Evolutionary conservation across 306 rosid species (phyloP), one percentile per base, ranked within the genome.

Genomic region (Mimosa pudica): DNA sequence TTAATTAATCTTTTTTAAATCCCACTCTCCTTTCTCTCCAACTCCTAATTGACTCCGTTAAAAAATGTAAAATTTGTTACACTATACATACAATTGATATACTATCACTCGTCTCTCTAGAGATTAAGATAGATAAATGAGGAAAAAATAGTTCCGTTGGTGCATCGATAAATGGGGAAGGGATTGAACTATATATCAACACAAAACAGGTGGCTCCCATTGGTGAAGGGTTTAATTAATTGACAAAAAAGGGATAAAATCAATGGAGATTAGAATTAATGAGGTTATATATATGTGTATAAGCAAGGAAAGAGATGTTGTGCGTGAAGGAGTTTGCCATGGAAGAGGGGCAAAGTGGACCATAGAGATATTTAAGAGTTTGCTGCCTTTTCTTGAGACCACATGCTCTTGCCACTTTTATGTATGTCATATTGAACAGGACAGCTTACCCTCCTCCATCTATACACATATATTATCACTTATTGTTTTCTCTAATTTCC

Each of bases 371-470:
- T 87, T 79, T 48, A 48, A 48, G 52, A 84, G 79, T 71, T 45
- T 89, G 84, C 88, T 86, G 85, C 88, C 86, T 81, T 86, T 83
- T 79, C 79, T 80, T 70, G 81, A 86, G 88, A 86, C 88, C 96
- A 89, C 92, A 87, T 87, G 87, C 77, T 60, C 77, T 86, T 85
- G 84, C 90, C 83, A 80, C 92, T 89, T 46, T 11, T 85, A 82
- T 83, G 85, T 80, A 35, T 81, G 77, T 70, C 78, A 83, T 76
- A 6, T 80, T 86, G 83, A 91, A 77, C 66, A 76, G 33, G 89
- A 87, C 91, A 86, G 54, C 89, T 81, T 87, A 82, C 89, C 89
- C 42, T 76, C 81, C 79, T 10, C 13, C 47, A 3, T 10, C 17
- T 69, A 14, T 51, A 2, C 16, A 51, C 14, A 51, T 51, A 14